Percentiles rank a stretch among this genome's conserved stretches.
Evolutionary conservation across 2,329 filamentous ascomycete species (phyloP).

Genomic region (Alternaria brassicicola): DNA sequence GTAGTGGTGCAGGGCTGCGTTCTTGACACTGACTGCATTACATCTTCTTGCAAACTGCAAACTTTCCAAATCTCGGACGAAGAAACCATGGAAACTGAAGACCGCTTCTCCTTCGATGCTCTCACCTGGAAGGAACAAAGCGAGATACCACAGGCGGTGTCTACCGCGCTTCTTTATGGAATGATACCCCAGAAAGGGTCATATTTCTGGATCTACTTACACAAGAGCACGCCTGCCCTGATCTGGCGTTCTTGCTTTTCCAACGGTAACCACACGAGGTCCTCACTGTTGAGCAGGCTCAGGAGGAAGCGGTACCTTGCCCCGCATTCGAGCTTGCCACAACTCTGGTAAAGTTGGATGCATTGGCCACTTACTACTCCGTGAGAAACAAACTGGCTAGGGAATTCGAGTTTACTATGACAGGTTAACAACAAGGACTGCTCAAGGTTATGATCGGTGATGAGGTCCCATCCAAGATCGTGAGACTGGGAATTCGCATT

Average conservation of each 20-base stretch:
- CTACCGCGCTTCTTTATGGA: no score
- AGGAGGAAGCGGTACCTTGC: neutral
- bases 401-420: neutral
- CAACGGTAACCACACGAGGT: neutral
- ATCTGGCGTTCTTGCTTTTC: neutral
- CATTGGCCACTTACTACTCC: slow-evolving; percentile 9
- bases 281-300: neutral
- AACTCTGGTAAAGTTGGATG: neutral
- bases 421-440: neutral
- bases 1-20: no score
- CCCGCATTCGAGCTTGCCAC: slow-evolving; percentile 1
- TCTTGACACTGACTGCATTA: no score
- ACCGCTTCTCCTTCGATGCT: neutral
- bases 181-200: neutral
- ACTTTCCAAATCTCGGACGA: neutral
- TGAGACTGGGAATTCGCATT: neutral
- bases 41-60: no score
- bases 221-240: neutral
- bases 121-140: neutral
- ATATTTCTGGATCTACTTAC: neutral
- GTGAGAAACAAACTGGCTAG: neutral
- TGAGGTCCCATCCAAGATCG: neutral
- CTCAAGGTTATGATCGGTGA: neutral
- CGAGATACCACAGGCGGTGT: neutral
- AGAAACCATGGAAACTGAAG: neutral